phyloP scores from a whole-genome alignment of 2,329 filamentous ascomycete genomes.

The Westerdykella ornata region DNA sequence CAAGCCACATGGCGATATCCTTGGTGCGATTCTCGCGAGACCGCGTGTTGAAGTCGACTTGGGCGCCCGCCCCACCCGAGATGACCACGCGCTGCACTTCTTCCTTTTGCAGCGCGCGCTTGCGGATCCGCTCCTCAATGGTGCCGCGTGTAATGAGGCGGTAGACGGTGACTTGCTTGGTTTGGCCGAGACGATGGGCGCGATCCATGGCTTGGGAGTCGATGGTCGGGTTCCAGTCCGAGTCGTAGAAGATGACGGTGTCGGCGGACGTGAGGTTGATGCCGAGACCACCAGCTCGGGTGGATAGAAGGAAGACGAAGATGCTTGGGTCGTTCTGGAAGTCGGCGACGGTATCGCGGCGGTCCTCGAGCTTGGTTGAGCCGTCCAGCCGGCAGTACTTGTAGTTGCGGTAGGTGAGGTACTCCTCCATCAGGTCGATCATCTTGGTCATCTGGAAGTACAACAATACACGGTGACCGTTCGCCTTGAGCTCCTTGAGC shows the following conservation, averaged over 20 bases:
- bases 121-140: conserved; percentile 96
- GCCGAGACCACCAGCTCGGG: conserved; percentile 91
- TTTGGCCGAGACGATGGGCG: conserved; percentile 94
- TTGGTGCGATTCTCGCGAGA: conserved; percentile 88
- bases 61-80: conserved; percentile 71
- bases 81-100: conserved; percentile 98
- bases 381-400: conserved; percentile 96
- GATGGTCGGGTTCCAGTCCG: conserved; percentile 98
- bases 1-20: conserved; percentile 98
- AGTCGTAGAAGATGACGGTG: conserved; percentile 99
- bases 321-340: conserved; percentile 94
- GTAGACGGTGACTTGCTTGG: conserved; percentile 92
- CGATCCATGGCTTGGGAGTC: conserved; percentile 99
- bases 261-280: conserved; percentile 96
- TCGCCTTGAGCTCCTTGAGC: conserved; percentile 82
- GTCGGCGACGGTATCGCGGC: conserved; percentile 90
- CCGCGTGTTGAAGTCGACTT: conserved; percentile 94
- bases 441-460: conserved; percentile 99
- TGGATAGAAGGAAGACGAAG: conserved; percentile 94
- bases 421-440: conserved; percentile 99
- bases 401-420: conserved; percentile 97
- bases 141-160: conserved; percentile 93
- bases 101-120: conserved; percentile 94
- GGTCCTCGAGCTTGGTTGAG: conserved; percentile 93
- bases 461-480: conserved; percentile 83